phyloP scores from a whole-genome alignment of 257 asterid species.

The Gentiana dahurica region DNA sequence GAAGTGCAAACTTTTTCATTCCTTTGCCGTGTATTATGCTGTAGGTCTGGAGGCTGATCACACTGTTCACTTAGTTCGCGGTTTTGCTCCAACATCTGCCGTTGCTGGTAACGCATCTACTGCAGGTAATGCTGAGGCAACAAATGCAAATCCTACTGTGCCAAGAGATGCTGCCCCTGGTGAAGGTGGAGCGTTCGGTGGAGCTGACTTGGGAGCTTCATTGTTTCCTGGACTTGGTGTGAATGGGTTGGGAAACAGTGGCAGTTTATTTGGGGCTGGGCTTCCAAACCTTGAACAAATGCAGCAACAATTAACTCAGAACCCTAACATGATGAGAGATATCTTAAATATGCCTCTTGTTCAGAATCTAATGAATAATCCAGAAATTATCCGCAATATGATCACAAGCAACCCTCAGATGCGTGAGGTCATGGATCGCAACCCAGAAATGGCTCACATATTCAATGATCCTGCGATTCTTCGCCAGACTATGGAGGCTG shows the following conservation, averaged over 20 bases:
- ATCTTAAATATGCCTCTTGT: constrained; percentile 37
- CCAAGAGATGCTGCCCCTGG: constrained; percentile 22
- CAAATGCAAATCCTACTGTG: constrained; percentile 18
- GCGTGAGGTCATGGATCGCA: constrained; percentile 55
- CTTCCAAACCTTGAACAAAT: constrained; percentile 41
- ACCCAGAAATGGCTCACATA: constrained; percentile 47
- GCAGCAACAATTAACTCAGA: constrained; percentile 38
- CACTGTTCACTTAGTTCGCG: constrained; percentile 53
- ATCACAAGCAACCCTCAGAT: constrained; percentile 52
- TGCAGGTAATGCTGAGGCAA: constrained; percentile 22
- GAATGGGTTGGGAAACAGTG: constrained; percentile 33
- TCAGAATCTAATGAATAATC: constrained; percentile 50
- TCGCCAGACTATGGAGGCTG: constrained; percentile 58
- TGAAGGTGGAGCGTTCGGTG: constrained; percentile 28
- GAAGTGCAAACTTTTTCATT: background rate
- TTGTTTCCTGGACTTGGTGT: constrained; percentile 33
- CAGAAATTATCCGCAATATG: constrained; percentile 42
- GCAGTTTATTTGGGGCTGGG: constrained; percentile 37
- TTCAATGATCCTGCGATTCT: constrained; percentile 55
- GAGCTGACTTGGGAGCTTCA: constrained; percentile 36
- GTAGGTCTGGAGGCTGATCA: constrained; percentile 48
- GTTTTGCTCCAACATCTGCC: constrained; percentile 33
- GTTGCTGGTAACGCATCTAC: constrained; percentile 21
- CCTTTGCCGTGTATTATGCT: constrained; percentile 4
- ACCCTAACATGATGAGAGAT: constrained; percentile 52